Base-by-base conservation (phyloP, 1,284 basidiomycete species). In the Anthracocystis panici-leucophaei region DNA sequence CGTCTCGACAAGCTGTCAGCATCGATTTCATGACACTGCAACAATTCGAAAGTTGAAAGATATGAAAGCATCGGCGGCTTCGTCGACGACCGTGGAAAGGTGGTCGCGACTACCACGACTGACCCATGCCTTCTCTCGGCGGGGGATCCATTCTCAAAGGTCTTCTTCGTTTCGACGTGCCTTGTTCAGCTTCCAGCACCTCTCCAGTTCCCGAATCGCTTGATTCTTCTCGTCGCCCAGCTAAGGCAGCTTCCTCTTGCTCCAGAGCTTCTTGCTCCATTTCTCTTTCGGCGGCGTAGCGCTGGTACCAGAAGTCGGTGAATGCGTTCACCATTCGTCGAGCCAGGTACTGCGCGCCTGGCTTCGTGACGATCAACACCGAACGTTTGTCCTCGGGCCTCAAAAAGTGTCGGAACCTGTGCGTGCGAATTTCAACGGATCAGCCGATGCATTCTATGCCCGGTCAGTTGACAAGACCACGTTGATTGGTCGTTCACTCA, bases 321-420 rank as follows among this genome's bases (percentile, higher is more conserved):
- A 54, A 67, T 7, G 58, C 55, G 12, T 68, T 68, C 11, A 68
- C 59, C 25, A 68, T 27, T 14, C 55, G 51, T n/a, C 58, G 58
- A n/a, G 65, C 65, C 2, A 62, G 45, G 14, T 23, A 68, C 41
- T 68, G 59, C 45, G 63, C 56, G 10, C 11, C 45, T 9, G 21
- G 29, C 20, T 62, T 52, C 5, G 51, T 2, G 8, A 68, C 59
- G 1, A 25, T 20, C 50, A 57, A 12, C 2, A 29, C 2, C 20
- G 11, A 0, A 10, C 44, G 18, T 38, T 38, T 11, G 14, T 31
- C 20, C 21, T 40, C 42, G n/a, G 53, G 27, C 53, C 20, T 21
- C 0, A 68, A n/a, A 7, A 68, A 68, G 1, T 23, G 42, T 27
- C 27, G 11, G 29, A 68, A 48, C 14, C 64, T 66, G 64, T 3